These are phyloP conservation scores for Stemphylium lycopersici DNA, from an alignment of 2,329 filamentous ascomycete genomes.

Conservation along the genomic window DNA sequence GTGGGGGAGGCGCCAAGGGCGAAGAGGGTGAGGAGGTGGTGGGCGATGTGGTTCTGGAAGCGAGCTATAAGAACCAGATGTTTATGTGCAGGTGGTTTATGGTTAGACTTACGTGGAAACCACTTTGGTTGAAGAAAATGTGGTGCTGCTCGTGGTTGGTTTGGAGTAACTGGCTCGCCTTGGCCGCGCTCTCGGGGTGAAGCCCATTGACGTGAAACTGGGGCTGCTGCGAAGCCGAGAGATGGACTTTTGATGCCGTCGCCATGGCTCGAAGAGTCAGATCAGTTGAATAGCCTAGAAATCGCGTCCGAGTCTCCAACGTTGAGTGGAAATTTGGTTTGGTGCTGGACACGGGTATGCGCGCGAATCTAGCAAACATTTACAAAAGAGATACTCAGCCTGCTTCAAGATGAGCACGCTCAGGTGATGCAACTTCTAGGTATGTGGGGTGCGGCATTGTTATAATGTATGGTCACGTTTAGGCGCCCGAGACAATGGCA, in stretches of 20 bases:
- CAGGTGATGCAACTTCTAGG: no score
- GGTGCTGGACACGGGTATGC: not conserved
- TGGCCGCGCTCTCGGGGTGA: slow-evolving; percentile 65
- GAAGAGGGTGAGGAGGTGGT: slow-evolving; percentile 78
- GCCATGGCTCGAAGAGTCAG: slow-evolving; percentile 39
- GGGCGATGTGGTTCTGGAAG: slow-evolving; percentile 71
- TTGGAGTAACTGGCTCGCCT: slow-evolving; percentile 72
- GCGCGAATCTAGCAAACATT: slow-evolving; percentile 1
- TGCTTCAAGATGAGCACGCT: not conserved
- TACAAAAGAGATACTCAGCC: not conserved
- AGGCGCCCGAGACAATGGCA: not conserved
- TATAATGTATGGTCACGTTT: not conserved
- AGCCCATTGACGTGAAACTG: slow-evolving; percentile 55
- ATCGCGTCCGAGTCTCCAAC: no score
- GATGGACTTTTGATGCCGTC: slow-evolving; percentile 44
- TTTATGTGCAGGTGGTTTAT: no score
- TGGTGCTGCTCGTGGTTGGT: slow-evolving; percentile 76
- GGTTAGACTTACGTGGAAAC: slow-evolving; percentile 74
- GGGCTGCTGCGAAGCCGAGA: slow-evolving; percentile 53
- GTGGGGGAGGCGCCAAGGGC: slow-evolving; percentile 70
- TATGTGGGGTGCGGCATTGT: no score
- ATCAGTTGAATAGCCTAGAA: no score
- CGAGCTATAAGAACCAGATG: not conserved
- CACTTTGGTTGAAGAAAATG: slow-evolving; percentile 76
- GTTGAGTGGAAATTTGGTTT: not conserved